phyloP scores from a whole-genome alignment of 768 basidiomycete genomes.

The Trichaptum fuscoviolaceum region DNA sequence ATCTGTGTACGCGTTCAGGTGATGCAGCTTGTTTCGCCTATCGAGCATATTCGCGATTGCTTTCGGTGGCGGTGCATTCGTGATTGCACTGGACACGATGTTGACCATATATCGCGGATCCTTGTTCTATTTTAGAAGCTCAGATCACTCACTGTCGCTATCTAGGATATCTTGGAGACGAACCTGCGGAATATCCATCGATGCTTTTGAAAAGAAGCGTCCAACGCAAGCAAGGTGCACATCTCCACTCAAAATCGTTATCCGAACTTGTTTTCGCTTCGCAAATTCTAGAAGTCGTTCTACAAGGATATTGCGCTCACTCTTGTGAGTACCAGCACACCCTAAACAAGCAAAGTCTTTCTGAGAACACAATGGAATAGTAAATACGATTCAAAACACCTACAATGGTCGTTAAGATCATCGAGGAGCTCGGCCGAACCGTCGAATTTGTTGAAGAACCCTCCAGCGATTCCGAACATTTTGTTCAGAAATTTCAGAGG shows the following conservation, averaged over 20 bases:
- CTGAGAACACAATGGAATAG: background rate
- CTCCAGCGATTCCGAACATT: constrained; percentile 10
- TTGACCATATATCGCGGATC: constrained; percentile 16
- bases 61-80: constrained; percentile 13
- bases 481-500: constrained; percentile 11
- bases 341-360: background rate
- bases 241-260: constrained; percentile 38
- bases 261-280: constrained; percentile 26
- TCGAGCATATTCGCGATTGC: constrained; percentile 13
- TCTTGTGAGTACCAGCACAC: constrained; percentile 26
- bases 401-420: constrained; percentile 15
- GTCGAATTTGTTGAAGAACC: constrained; percentile 15
- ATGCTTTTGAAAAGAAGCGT: constrained; percentile 14
- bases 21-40: constrained; percentile 11
- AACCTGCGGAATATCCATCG: constrained; percentile 14
- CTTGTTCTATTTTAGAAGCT: constrained; percentile 12
- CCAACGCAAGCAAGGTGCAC: constrained; percentile 33
- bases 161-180: background rate
- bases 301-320: constrained; percentile 35
- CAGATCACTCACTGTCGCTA: background rate
- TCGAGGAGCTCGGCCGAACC: constrained; percentile 13
- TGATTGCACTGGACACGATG: constrained; percentile 14
- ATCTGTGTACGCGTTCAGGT: constrained; percentile 12
- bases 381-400: background rate
- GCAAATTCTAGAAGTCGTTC: constrained; percentile 31